Base-by-base conservation (phyloP, 108 stramenopile genomes). In the Chaetoceros tenuissimus region DNA sequence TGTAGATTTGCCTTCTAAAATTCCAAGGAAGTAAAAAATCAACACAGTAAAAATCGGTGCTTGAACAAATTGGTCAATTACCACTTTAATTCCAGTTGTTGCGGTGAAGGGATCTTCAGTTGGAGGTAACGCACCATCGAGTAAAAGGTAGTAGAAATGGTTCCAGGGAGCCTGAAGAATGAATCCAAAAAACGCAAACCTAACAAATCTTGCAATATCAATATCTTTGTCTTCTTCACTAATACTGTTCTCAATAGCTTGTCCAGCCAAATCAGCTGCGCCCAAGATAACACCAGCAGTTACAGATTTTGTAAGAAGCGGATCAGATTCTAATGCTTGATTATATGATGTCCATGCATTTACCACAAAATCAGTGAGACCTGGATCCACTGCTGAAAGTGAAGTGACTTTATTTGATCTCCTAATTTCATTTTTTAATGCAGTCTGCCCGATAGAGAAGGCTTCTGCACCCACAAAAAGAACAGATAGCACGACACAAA, bases 1-100 rank as follows among this genome's bases (percentile, higher is more conserved):
- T 8, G 75, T 3, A 18, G 31, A 69, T 59, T 91, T 91, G 1
- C 95, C 95, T 59, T 94, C 95, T 24, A 94, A 34, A 3, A 73
- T 47, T 1, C 93, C 93, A 52, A 96, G 60, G 53, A 93, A 91
- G 18, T 44, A 75, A 81, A 96, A 94, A 28, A 94, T 93, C 31
- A 96, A 47, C 5, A 92, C 77, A 1, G 95, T 96, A 74, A 96
- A 96, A 46, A 94, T 73, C 1, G 95, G 95, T 0, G 95, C 92
- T 59, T 96, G 92, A n/a, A 94, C 49, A 56, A 88, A 88, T 73
- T 96, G 95, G 72, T 96, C 95, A 59, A 96, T 93, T 45, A 83
- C 55, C 1, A 92, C 83, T 71, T 91, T 92, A 43, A 90, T 60
- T 7, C 59, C 82, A 17, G 90, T 96, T 3, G 89, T 92, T 48